A percentile compares a stretch with the other conserved stretches of the same genome.
phyloP scores from a whole-genome alignment of 495 filamentous ascomycete genomes.

The Schizothecium vesticola region DNA sequence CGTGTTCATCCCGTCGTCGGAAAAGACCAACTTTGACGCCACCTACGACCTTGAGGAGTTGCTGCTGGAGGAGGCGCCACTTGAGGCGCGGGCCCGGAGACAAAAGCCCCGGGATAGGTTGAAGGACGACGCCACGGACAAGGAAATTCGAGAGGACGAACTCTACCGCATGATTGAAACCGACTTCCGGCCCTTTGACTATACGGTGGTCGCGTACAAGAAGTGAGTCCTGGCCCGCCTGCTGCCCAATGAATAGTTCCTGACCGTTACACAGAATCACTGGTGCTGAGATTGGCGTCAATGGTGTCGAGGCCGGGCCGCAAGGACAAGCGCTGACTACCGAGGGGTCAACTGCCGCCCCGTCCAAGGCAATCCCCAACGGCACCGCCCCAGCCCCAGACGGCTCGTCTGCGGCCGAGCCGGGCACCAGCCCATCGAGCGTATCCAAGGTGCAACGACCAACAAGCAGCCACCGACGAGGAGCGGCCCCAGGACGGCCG shows the following conservation, averaged over 20 bases:
- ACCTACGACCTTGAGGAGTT: conserved; percentile 97
- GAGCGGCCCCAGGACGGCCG: conserved; percentile 23
- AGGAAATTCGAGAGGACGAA: conserved; percentile 91
- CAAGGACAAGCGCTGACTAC: conserved; percentile 40
- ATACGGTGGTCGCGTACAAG: conserved; percentile 67
- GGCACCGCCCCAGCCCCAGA: conserved; percentile 19
- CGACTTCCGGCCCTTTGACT: conserved; percentile 93
- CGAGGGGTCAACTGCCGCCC: conserved; percentile 31
- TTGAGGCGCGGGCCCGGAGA: conserved; percentile 85
- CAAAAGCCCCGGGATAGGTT: conserved; percentile 90
- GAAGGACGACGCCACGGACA: conserved; percentile 89
- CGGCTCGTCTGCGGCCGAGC: conserved; percentile 13
- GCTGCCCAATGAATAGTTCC: conserved; percentile 4
- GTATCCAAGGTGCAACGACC: conserved; percentile 23
- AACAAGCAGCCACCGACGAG: conserved; percentile 24
- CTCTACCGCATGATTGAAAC: conserved; percentile 91
- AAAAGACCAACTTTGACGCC: conserved; percentile 98
- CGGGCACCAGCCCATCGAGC: conserved; percentile 15
- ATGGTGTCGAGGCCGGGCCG: conserved; percentile 14
- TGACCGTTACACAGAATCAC: conserved; percentile 2
- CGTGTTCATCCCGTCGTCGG: conserved; percentile 84
- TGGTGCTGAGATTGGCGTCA: conserved; percentile 1
- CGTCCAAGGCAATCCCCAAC: conserved; percentile 23
- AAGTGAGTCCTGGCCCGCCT: conserved; percentile 40
- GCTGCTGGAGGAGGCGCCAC: conserved; percentile 86